phyloP scores from a whole-genome alignment of 768 basidiomycete species.

The Trametes coccinea region DNA sequence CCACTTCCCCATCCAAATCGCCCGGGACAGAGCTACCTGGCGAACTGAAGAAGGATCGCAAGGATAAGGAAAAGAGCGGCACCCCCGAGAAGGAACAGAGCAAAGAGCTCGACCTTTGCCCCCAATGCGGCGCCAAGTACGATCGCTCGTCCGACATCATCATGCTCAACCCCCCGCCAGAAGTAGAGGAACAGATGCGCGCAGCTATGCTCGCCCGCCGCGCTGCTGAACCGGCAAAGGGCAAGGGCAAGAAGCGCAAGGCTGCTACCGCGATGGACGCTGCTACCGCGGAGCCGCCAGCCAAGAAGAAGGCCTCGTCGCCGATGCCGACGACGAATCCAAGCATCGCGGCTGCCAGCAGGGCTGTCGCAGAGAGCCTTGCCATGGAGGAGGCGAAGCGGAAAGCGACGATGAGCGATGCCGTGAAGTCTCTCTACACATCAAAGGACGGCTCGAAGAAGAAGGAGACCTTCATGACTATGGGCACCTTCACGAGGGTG shows the following conservation, averaged over 20 bases:
- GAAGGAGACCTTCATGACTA: constrained; percentile 91
- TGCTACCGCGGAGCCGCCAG: constrained; percentile 40
- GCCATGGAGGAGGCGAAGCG: constrained; percentile 83
- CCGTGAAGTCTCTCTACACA: constrained; percentile 79
- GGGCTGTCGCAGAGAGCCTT: constrained; percentile 69
- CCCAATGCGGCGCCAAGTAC: constrained; percentile 76
- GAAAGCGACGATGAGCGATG: constrained; percentile 81
- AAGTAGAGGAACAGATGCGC: constrained; percentile 64
- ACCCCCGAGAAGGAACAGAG: constrained; percentile 23
- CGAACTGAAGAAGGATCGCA: constrained; percentile 31
- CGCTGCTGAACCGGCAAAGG: constrained; percentile 55
- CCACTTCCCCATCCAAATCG: constrained; percentile 36
- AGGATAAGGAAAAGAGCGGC: constrained; percentile 16
- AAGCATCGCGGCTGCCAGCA: constrained; percentile 55
- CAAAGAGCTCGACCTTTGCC: constrained; percentile 60
- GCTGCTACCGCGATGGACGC: constrained; percentile 30
- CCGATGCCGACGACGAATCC: constrained; percentile 51
- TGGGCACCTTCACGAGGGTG: constrained; percentile 89
- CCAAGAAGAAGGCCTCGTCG: constrained; percentile 43
- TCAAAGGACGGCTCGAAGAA: constrained; percentile 52
- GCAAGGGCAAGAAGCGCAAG: constrained; percentile 61
- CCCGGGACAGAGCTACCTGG: constrained; percentile 5
- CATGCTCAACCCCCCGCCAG: constrained; percentile 65
- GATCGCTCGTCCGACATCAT: constrained; percentile 54
- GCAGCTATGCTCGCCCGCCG: constrained; percentile 58